These are phyloP conservation scores for Paramecium pentaurelia DNA, from an alignment of 73 alveolate genomes.

Conservation along the genomic window DNA sequence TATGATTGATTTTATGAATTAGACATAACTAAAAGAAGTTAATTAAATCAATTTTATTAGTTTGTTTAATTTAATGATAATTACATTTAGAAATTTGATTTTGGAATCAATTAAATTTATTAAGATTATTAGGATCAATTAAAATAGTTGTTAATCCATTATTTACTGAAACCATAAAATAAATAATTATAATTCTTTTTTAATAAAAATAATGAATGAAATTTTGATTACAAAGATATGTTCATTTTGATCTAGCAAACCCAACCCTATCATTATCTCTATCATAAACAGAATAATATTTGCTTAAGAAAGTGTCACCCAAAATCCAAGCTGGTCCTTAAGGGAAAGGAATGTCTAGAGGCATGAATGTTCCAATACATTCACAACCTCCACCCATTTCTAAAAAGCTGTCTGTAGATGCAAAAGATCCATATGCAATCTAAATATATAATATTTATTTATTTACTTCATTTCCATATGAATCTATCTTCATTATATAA, in stretches of 20 bases:
- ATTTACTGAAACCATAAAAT: neutral
- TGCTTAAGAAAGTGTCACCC: slow-evolving; percentile 77
- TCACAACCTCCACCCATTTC: slow-evolving; percentile 48
- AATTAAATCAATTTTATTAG: no score
- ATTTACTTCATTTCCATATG: slow-evolving; percentile 44
- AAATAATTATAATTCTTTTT: neutral
- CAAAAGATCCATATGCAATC: slow-evolving; percentile 34
- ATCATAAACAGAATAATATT: slow-evolving; percentile 68
- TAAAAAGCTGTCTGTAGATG: slow-evolving; percentile 10
- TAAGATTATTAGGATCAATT: neutral
- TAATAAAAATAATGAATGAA: neutral
- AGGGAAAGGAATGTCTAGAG: slow-evolving; percentile 54
- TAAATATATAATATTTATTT: neutral
- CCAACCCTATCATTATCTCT: slow-evolving; percentile 80
- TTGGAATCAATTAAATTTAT: no score
- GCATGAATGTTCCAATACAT: slow-evolving; percentile 54
- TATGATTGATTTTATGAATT: no score
- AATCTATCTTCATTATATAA: slow-evolving; percentile 26
- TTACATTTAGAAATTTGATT: neutral
- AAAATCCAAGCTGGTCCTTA: slow-evolving; percentile 60
- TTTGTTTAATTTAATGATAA: no score
- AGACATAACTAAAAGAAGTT: no score
- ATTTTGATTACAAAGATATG: neutral
- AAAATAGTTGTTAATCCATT: neutral
- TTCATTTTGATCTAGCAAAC: slow-evolving; percentile 66